phyloP scores from a whole-genome alignment of 106 monocot genomes.

The Platanthera zijinensis region DNA sequence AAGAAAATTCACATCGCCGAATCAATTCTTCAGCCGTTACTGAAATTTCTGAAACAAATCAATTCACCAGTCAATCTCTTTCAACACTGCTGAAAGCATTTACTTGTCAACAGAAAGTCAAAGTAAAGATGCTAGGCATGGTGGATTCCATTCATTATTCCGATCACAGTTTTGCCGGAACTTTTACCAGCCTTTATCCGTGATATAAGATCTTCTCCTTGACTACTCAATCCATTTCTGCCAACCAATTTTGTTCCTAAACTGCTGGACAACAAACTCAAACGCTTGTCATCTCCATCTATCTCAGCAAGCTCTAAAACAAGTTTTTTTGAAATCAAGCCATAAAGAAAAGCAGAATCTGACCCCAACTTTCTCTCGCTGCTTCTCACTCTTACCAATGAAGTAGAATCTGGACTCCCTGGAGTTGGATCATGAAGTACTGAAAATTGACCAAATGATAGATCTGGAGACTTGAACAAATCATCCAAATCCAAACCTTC shows the following conservation, averaged over 20 bases:
- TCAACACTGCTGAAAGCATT: background rate
- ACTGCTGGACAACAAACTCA: constrained; percentile 38
- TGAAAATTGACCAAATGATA: constrained; percentile 48
- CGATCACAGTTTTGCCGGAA: background rate
- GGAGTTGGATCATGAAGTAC: constrained; percentile 65
- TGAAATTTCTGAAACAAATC: constrained; percentile 1
- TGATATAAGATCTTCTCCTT: constrained; percentile 46
- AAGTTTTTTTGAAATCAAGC: constrained; percentile 50
- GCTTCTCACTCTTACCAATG: constrained; percentile 48
- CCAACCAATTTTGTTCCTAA: constrained; percentile 65
- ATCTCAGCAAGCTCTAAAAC: constrained; percentile 43
- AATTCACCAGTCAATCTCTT: constrained; percentile 3
- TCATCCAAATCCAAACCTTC: constrained; percentile 42
- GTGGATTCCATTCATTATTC: constrained; percentile 19
- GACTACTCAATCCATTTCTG: constrained; percentile 46
- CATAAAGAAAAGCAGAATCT: constrained; percentile 46
- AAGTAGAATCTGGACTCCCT: constrained; percentile 28
- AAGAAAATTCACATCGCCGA: background rate
- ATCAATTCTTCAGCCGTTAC: background rate
- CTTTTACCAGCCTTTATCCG: constrained; percentile 50
- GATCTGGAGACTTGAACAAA: constrained; percentile 48
- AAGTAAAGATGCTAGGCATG: background rate
- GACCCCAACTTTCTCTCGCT: constrained; percentile 34
- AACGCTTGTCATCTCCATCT: constrained; percentile 52
- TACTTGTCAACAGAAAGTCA: background rate